Evolutionary conservation across 495 filamentous ascomycete genomes (phyloP).

Genomic region (Neurospora cerealis): DNA sequence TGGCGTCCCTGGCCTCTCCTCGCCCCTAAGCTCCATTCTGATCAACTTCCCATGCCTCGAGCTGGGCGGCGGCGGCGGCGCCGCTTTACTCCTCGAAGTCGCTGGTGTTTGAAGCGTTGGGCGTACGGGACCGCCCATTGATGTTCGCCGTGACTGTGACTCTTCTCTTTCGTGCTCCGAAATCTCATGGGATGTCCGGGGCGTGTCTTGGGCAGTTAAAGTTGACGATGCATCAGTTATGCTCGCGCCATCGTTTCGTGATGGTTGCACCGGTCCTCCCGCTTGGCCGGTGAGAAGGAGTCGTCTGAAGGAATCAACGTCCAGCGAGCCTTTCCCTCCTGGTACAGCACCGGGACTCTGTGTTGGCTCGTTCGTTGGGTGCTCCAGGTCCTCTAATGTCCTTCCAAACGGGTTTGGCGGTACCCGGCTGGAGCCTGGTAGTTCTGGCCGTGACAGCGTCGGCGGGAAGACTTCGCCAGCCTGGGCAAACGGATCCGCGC

Average conservation of each 20-base stretch:
- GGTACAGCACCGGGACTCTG: constrained; percentile 7
- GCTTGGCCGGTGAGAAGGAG: constrained; percentile 50
- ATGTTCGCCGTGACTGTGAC: constrained; percentile 20
- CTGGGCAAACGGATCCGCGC: neutral
- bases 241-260: constrained; percentile 31
- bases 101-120: constrained; percentile 10
- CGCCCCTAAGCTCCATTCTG: constrained; percentile 23
- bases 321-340: constrained; percentile 34
- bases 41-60: constrained; percentile 64
- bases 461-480: neutral
- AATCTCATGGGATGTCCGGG: constrained; percentile 37
- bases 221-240: constrained; percentile 37
- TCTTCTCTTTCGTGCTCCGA: constrained; percentile 30
- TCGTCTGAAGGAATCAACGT: constrained; percentile 53
- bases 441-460: neutral
- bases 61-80: constrained; percentile 44
- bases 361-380: constrained; percentile 8
- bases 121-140: neutral
- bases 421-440: constrained; percentile 5
- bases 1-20: neutral
- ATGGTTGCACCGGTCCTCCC: constrained; percentile 13
- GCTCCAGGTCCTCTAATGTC: constrained; percentile 36
- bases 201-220: constrained; percentile 32
- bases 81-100: constrained; percentile 28
- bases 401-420: constrained; percentile 44